Percentiles rank a stretch among this genome's conserved stretches.
Evolutionary conservation across 1,284 basidiomycete species (phyloP).

Genomic region (Fomitiporia mediterranea): DNA sequence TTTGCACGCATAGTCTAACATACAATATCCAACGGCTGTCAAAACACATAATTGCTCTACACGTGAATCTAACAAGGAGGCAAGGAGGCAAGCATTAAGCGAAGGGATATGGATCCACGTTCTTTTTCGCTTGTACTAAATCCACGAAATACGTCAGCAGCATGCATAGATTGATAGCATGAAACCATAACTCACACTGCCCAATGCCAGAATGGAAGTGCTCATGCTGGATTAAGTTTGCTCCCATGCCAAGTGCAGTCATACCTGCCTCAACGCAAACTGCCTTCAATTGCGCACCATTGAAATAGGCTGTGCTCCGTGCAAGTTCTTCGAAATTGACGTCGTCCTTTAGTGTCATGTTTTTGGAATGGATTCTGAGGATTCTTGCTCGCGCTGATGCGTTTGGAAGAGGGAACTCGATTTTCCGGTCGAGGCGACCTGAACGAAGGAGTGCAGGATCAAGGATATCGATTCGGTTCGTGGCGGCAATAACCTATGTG

Average conservation of each 20-base stretch:
- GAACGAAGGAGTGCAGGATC: constrained; percentile 75
- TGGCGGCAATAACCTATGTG: constrained; percentile 92
- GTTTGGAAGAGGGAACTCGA: constrained; percentile 76
- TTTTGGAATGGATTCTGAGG: constrained; percentile 82
- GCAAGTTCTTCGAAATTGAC: constrained; percentile 79
- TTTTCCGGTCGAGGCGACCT: constrained; percentile 74
- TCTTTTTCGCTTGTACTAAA: constrained; percentile 92
- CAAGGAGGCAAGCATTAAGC: constrained; percentile 44
- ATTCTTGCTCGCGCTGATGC: constrained; percentile 71
- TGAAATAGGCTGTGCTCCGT: constrained; percentile 74
- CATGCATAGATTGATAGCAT: background rate
- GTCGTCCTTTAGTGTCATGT: constrained; percentile 79
- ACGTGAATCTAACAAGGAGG: no score
- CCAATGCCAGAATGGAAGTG: constrained; percentile 92
- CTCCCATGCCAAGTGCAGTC: constrained; percentile 94
- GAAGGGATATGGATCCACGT: constrained; percentile 90
- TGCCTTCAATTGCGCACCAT: constrained; percentile 77
- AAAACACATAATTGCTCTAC: no score
- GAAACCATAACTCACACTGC: constrained; percentile 55
- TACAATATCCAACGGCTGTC: no score
- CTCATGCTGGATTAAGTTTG: constrained; percentile 85
- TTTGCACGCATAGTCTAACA: no score
- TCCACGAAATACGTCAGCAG: background rate
- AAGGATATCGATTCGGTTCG: constrained; percentile 97
- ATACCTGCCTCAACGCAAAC: constrained; percentile 98